Evolutionary conservation across 2,329 filamentous ascomycete species (phyloP).

Genomic region (Reticulascus tulasneorum): DNA sequence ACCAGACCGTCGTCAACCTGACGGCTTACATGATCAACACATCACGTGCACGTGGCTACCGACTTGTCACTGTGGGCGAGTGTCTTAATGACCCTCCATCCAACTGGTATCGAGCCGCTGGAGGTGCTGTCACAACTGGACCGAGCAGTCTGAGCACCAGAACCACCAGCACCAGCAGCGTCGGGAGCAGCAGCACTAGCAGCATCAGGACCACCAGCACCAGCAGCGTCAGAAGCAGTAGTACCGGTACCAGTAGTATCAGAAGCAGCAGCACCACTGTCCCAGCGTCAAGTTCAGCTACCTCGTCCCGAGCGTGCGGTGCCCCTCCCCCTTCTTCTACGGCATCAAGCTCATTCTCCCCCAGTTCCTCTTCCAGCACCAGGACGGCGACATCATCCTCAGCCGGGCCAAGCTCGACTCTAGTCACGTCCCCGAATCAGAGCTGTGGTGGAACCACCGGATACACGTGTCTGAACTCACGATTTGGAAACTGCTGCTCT

Average conservation of each 20-base stretch:
- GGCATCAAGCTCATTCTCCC: no score
- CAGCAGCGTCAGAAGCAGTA: slow-evolving; percentile 1
- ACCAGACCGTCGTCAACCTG: slow-evolving; percentile 27
- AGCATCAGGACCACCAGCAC: slow-evolving; percentile 10
- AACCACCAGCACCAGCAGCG: slow-evolving; percentile 4
- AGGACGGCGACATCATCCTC: neutral
- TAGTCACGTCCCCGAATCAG: slow-evolving; percentile 26
- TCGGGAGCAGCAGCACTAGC: slow-evolving; percentile 4
- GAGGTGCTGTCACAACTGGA: slow-evolving; percentile 11
- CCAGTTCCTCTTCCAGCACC: neutral
- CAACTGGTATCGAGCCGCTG: slow-evolving; percentile 46
- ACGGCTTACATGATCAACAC: slow-evolving; percentile 37
- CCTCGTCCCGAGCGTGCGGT: neutral
- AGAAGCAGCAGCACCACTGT: slow-evolving; percentile 1
- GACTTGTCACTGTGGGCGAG: slow-evolving; percentile 51
- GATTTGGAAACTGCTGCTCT: slow-evolving; percentile 36
- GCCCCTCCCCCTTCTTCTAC: no score
- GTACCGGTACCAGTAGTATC: slow-evolving; percentile 9
- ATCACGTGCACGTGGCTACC: slow-evolving; percentile 37
- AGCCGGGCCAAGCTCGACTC: neutral
- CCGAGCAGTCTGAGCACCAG: slow-evolving; percentile 7
- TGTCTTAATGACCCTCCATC: slow-evolving; percentile 49
- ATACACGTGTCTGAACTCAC: slow-evolving; percentile 31
- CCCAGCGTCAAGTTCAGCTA: neutral
- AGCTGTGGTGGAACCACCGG: slow-evolving; percentile 29